phyloP scores from a whole-genome alignment of 306 rosid genomes.

The Cyamopsis tetragonoloba region DNA sequence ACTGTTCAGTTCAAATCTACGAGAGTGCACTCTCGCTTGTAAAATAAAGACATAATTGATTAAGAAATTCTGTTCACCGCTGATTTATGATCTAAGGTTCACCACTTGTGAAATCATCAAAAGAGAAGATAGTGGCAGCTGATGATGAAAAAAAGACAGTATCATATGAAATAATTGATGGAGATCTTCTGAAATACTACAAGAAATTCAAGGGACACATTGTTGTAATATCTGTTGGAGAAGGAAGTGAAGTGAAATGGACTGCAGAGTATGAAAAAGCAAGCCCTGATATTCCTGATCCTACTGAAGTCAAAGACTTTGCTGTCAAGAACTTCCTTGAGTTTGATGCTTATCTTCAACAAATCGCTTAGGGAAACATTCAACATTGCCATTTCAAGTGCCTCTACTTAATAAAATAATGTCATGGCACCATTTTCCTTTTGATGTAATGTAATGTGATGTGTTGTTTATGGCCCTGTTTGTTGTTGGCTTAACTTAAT shows the following conservation, averaged over 20 bases:
- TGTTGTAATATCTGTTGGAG: conserved; percentile 39
- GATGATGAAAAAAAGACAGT: conserved; percentile 55
- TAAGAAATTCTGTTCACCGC: background rate
- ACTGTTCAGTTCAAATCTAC: too few species aligned
- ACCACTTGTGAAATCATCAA: conserved; percentile 49
- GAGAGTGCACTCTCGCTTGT: too few species aligned
- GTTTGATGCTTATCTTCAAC: conserved; percentile 54
- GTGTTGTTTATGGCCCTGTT: too few species aligned
- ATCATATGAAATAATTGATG: conserved; percentile 51
- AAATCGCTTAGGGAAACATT: conserved; percentile 25
- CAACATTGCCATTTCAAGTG: background rate
- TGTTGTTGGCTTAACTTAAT: too few species aligned
- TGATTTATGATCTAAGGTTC: conserved; percentile 46
- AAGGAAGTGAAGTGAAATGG: conserved; percentile 69
- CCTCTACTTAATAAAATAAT: too few species aligned
- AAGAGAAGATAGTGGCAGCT: conserved; percentile 52
- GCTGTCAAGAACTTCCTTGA: conserved; percentile 67
- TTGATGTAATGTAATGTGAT: too few species aligned
- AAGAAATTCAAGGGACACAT: conserved; percentile 52
- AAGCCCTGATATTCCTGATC: conserved; percentile 53
- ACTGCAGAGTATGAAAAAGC: conserved; percentile 58
- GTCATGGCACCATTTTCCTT: too few species aligned
- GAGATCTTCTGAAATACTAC: conserved; percentile 79
- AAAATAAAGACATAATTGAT: too few species aligned
- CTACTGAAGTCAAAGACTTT: conserved; percentile 60